phyloP scores from a whole-genome alignment of 202 grass and related monocot species.

The Musa balbisiana region DNA sequence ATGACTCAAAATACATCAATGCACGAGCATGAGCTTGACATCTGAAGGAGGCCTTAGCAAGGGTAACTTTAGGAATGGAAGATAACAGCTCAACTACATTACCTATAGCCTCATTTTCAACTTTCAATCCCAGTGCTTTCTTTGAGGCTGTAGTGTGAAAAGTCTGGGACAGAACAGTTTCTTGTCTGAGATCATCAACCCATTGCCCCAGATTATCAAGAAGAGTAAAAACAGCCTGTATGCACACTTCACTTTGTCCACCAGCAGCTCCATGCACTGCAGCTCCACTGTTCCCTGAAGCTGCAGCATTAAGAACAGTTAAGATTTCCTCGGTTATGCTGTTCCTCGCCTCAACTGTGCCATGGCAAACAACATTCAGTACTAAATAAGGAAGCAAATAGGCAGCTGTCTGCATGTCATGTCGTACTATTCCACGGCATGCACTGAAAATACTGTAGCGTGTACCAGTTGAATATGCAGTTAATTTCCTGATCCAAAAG shows the following conservation, averaged over 20 bases:
- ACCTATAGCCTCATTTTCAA: constrained; percentile 31
- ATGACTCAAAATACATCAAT: constrained; percentile 85
- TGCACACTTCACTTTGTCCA: constrained; percentile 79
- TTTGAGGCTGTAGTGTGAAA: constrained; percentile 32
- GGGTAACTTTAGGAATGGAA: constrained; percentile 88
- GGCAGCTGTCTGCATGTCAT: constrained; percentile 88
- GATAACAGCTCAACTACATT: constrained; percentile 75
- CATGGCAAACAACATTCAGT: constrained; percentile 92
- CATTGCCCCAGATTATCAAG: constrained; percentile 97
- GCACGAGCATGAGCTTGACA: constrained; percentile 93
- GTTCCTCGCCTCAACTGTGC: constrained; percentile 64
- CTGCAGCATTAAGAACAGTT: constrained; percentile 81
- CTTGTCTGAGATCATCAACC: constrained; percentile 96
- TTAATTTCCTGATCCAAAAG: constrained; percentile 79
- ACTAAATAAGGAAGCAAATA: constrained; percentile 93
- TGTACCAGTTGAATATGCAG: constrained; percentile 60
- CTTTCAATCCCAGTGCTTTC: constrained; percentile 45
- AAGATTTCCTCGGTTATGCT: constrained; percentile 88
- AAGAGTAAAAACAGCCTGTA: constrained; percentile 93
- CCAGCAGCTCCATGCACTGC: constrained; percentile 57
- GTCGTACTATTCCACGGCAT: constrained; percentile 79
- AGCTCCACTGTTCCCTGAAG: constrained; percentile 74
- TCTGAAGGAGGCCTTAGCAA: constrained; percentile 84
- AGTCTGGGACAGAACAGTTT: constrained; percentile 75
- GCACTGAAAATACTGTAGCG: constrained; percentile 79